Percentiles rank a stretch among this genome's conserved stretches.
These are phyloP conservation scores for Exophiala viscosa DNA, from an alignment of 2,329 filamentous ascomycete genomes.

Conservation along the genomic window DNA sequence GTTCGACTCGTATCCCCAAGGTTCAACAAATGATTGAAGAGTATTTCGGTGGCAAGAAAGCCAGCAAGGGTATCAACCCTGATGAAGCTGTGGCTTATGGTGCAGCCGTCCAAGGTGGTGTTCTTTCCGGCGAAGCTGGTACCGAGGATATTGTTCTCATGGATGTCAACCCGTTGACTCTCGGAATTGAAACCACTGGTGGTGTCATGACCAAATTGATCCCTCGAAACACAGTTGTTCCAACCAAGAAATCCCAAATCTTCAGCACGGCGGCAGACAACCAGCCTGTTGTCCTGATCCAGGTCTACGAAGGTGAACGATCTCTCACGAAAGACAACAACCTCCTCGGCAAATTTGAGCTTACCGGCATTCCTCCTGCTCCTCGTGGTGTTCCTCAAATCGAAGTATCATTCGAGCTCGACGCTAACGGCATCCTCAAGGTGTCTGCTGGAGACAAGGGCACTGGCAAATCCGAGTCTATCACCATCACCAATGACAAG, in stretches of 20 bases:
- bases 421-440: slow-evolving; percentile 97
- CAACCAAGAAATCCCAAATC: slow-evolving; percentile 95
- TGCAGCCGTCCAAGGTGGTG: slow-evolving; percentile 94
- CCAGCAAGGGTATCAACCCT: slow-evolving; percentile 98
- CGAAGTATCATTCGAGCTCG: slow-evolving; percentile 95
- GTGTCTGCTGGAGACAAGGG: slow-evolving; percentile 96
- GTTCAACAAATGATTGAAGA: slow-evolving; percentile 92
- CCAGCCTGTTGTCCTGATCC: slow-evolving; percentile 91
- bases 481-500: slow-evolving; percentile 99
- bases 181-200: slow-evolving; percentile 95
- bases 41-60: slow-evolving; percentile 93
- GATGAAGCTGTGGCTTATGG: slow-evolving; percentile 98
- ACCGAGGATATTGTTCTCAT: slow-evolving; percentile 82
- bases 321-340: slow-evolving; percentile 97
- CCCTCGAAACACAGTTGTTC: slow-evolving; percentile 88
- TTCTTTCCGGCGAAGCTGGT: slow-evolving; percentile 82
- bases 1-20: slow-evolving; percentile 99
- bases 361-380: slow-evolving; percentile 90
- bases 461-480: slow-evolving; percentile 93
- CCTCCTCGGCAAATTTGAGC: slow-evolving; percentile 94
- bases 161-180: slow-evolving; percentile 94
- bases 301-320: slow-evolving; percentile 91
- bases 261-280: slow-evolving; percentile 97
- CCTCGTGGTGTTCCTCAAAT: slow-evolving; percentile 97
- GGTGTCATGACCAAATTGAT: slow-evolving; percentile 98